These are phyloP conservation scores for Takakia lepidozioides DNA, from an alignment of 225 moss, liverwort and hornwort species.

Conservation along the genomic window DNA sequence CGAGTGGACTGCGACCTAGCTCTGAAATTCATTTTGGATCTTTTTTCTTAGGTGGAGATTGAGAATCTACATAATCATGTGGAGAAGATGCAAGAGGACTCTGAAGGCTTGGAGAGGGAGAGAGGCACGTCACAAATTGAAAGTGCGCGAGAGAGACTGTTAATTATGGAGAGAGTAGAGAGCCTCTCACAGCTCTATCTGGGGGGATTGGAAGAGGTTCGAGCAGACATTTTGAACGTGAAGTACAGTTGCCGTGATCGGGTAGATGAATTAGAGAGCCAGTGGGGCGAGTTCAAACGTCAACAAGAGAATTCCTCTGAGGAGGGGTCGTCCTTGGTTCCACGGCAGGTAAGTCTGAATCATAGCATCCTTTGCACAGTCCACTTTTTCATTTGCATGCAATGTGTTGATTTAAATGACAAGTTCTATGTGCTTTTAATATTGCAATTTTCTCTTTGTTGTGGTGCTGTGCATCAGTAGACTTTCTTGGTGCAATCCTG, in stretches of 20 bases:
- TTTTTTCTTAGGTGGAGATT: slow-evolving; percentile 47
- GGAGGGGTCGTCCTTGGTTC: slow-evolving; percentile 37
- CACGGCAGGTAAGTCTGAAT: slow-evolving; percentile 31
- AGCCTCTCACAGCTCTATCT: slow-evolving; percentile 81
- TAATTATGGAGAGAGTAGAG: slow-evolving; percentile 92
- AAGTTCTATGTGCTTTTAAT: no score
- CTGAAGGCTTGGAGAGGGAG: slow-evolving; percentile 68
- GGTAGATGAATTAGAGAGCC: slow-evolving; percentile 67
- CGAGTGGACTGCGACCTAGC: no score
- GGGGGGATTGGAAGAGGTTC: slow-evolving; percentile 92
- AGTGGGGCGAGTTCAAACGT: slow-evolving; percentile 50
- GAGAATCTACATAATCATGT: slow-evolving; percentile 46
- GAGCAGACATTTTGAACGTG: slow-evolving; percentile 69
- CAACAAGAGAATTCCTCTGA: slow-evolving; percentile 48
- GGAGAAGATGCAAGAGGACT: slow-evolving; percentile 51
- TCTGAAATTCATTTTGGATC: no score
- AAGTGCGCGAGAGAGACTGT: slow-evolving; percentile 62
- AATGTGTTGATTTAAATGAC: no score
- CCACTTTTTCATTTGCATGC: no score
- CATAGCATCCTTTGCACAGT: no score
- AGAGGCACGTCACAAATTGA: slow-evolving; percentile 53
- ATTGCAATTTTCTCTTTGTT: no score
- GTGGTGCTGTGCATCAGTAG: no score
- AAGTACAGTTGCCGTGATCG: slow-evolving; percentile 81
- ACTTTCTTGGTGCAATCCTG: no score